Percentiles rank a stretch among this genome's conserved stretches.
These are phyloP conservation scores for Berkeleyomyces basicola DNA, from an alignment of 2,329 filamentous ascomycete species.

Conservation along the genomic window DNA sequence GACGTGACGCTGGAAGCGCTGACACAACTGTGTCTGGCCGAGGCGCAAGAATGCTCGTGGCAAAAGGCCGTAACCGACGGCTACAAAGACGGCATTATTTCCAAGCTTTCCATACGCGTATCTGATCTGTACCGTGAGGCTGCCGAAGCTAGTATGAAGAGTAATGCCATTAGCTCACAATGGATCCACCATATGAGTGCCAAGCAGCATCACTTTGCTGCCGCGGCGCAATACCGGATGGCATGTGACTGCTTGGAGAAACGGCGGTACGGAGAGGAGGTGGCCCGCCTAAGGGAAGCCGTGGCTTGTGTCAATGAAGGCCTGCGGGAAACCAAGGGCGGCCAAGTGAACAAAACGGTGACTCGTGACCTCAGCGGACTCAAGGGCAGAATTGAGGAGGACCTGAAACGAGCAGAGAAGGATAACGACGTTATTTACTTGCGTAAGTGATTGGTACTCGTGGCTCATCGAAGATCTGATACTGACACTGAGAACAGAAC, in stretches of 20 bases:
- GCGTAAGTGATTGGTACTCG: slow-evolving; percentile 27
- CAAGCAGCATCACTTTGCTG: slow-evolving; percentile 94
- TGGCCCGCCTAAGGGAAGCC: slow-evolving; percentile 70
- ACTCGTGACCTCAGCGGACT: slow-evolving; percentile 67
- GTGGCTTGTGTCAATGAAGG: slow-evolving; percentile 71
- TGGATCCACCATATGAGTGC: slow-evolving; percentile 98
- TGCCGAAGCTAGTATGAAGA: slow-evolving; percentile 73
- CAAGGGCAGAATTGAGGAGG: slow-evolving; percentile 68
- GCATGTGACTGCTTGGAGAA: slow-evolving; percentile 87
- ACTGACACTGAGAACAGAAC: slow-evolving; percentile 29
- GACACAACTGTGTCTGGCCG: slow-evolving; percentile 68
- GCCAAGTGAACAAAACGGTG: slow-evolving; percentile 66
- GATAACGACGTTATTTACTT: slow-evolving; percentile 96
- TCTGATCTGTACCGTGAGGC: slow-evolving; percentile 80
- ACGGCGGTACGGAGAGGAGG: slow-evolving; percentile 85
- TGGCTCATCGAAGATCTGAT: background rate
- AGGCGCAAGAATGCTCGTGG: slow-evolving; percentile 97
- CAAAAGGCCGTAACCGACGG: slow-evolving; percentile 89
- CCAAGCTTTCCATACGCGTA: slow-evolving; percentile 75
- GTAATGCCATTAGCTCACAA: slow-evolving; percentile 73
- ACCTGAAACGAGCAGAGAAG: slow-evolving; percentile 81
- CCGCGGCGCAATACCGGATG: slow-evolving; percentile 82
- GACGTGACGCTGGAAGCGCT: slow-evolving; percentile 69
- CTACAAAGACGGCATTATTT: slow-evolving; percentile 81
- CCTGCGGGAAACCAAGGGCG: slow-evolving; percentile 57